Evolutionary conservation across 1,284 basidiomycete genomes (phyloP), one percentile per base, ranked within the genome.

Genomic region (Chalciporus sp.): DNA sequence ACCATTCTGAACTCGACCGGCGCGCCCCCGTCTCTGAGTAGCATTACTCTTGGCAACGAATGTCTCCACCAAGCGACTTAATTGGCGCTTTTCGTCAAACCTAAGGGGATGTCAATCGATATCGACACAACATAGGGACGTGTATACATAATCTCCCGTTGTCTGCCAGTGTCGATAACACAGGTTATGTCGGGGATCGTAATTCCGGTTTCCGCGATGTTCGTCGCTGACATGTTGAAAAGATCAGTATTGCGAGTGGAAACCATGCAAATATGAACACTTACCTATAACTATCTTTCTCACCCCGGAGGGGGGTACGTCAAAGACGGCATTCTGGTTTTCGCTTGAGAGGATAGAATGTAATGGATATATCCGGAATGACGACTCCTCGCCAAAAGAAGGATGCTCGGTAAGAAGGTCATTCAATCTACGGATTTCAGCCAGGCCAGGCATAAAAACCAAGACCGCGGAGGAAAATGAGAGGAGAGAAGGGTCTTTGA

Each of bases 171-270:
- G 70, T 99, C 97, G 53, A 99, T 95, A 12, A 99, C 97, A 64
- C 95, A 96, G 3, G 96, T 98, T 54, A 98, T 93, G 65, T 99
- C 97, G 5, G 96, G 96, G 55, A 99, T 98, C 0, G 96, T 99
- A 56, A 99, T 92, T 70, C 96, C 96, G 14, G 94, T 97, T 70
- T 97, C 94, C 27, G 92, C 82, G 52, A 84, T 82, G 61, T 86
- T 83, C 11, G 82, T 82, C 2, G 81, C 81, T 82, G 47, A 27
- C 19, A 20, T 41, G 17, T 51, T 16, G 26, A 14, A 4, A 12
- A 83, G 88, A 27, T 41, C 42, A 86, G 61, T 92, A 89, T 63
- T 90, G 85, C 90, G 7, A 87, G 86, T 88, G 53, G 17, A 49
- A 43, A 53, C 11, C 23, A 33, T 43, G 37, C 4, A 10, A 23